These are phyloP conservation scores for Cercospora citrullina DNA, from an alignment of 2,329 filamentous ascomycete species.

Conservation along the genomic window DNA sequence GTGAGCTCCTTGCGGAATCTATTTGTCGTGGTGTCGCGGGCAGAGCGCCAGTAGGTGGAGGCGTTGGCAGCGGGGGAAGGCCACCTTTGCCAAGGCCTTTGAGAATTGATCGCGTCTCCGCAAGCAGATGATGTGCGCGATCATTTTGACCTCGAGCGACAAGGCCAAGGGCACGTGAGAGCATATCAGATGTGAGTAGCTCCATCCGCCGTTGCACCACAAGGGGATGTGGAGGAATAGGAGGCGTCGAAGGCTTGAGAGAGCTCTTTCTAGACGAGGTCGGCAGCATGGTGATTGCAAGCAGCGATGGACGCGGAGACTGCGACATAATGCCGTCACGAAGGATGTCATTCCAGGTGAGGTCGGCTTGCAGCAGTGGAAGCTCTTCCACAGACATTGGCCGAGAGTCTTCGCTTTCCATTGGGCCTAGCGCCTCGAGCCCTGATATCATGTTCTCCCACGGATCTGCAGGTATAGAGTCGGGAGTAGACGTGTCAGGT, in stretches of 20 bases:
- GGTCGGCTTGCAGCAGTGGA: slow-evolving; percentile 89
- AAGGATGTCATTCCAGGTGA: slow-evolving; percentile 90
- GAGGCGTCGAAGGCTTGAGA: slow-evolving; percentile 59
- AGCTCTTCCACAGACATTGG: slow-evolving; percentile 88
- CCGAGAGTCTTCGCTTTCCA: slow-evolving; percentile 83
- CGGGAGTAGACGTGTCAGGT: slow-evolving; percentile 78
- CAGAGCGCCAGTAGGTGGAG: slow-evolving; percentile 47
- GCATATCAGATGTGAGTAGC: slow-evolving; percentile 94
- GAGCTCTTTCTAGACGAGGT: slow-evolving; percentile 41
- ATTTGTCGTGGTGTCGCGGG: slow-evolving; percentile 38
- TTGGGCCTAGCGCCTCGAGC: slow-evolving; percentile 82
- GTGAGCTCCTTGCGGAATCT: slow-evolving; percentile 20
- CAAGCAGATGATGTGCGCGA: slow-evolving; percentile 84
- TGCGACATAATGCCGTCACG: slow-evolving; percentile 84
- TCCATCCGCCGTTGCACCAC: slow-evolving; percentile 98
- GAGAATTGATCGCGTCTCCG: slow-evolving; percentile 90
- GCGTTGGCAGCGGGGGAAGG: slow-evolving; percentile 77
- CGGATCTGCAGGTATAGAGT: slow-evolving; percentile 85
- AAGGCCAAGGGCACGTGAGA: slow-evolving; percentile 85
- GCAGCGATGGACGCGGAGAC: slow-evolving; percentile 80
- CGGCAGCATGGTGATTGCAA: slow-evolving; percentile 95
- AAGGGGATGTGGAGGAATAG: slow-evolving; percentile 90
- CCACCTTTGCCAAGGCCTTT: slow-evolving; percentile 95
- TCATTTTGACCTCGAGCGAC: slow-evolving; percentile 92
- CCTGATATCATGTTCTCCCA: slow-evolving; percentile 98